phyloP scores from a whole-genome alignment of 345 rosid genomes.

The Eucalyptus sp. region DNA sequence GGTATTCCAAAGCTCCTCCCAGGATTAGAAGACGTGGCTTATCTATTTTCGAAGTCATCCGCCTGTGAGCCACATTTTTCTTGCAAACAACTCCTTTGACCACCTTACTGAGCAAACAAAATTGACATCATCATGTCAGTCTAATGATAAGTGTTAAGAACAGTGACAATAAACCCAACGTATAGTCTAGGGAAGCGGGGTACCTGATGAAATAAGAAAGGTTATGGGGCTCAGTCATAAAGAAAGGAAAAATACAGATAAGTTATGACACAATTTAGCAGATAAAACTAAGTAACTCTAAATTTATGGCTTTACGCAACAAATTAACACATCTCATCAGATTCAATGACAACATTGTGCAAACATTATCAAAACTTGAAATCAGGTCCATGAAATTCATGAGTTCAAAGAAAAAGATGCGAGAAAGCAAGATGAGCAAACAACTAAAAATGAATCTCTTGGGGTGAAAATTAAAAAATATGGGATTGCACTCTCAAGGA shows the following conservation, averaged over 20 bases:
- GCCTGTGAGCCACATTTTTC: constrained; percentile 94
- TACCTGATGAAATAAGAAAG: background rate
- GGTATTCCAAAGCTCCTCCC: constrained; percentile 96
- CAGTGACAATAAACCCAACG: background rate
- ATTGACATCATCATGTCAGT: background rate
- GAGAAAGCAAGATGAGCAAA: background rate
- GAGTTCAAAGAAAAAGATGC: background rate
- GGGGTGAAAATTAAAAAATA: background rate
- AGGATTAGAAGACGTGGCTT: constrained; percentile 86
- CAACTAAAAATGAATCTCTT: background rate
- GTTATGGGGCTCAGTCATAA: background rate
- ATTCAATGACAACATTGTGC: background rate
- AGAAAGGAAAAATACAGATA: background rate
- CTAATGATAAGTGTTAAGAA: background rate
- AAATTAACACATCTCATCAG: background rate
- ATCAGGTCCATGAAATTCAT: background rate
- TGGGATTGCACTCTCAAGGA: background rate
- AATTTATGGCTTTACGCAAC: background rate
- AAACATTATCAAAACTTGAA: background rate
- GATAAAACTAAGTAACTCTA: background rate
- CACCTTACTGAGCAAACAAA: constrained; percentile 49
- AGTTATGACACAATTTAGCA: background rate
- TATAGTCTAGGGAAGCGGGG: background rate
- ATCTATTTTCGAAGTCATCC: constrained; percentile 78
- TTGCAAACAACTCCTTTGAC: constrained; percentile 97